Evolutionary conservation across 352 stramenopile species (phyloP), one percentile per base, ranked within the genome.

Genomic region (Phytophthora constricta): DNA sequence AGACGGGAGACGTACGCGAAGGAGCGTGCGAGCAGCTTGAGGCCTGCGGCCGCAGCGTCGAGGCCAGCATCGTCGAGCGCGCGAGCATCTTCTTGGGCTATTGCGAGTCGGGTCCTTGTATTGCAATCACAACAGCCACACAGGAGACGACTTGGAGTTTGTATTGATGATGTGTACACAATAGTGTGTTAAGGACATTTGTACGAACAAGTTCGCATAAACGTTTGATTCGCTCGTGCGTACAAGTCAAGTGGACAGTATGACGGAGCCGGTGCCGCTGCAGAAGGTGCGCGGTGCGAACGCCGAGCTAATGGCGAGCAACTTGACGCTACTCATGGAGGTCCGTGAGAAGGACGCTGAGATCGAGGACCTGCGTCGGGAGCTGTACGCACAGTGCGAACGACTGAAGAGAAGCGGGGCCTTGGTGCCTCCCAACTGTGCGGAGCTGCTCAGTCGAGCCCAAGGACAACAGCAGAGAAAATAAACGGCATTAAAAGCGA

Each of bases 241-340:
- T n/a, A n/a, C n/a, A n/a, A n/a, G n/a, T n/a, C n/a, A n/a, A n/a
- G n/a, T 49, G 34, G 11, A 48, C 10, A 57, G 39, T 34, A 73
- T 55, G 57, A 69, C 70, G n/a, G 37, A 76, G 16, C 53, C 54
- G 39, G 65, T n/a, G n/a, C n/a, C 64, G 47, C 49, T 87, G 52
- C 59, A 56, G 34, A 58, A 63, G 52, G 63, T 75, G 42, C 74
- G 81, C 39, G 57, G 65, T 19, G 46, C 65, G 31, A 90, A 90
- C 55, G 72, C 79, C 26, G 66, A 65, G 57, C 77, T 90, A 14
- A 90, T 90, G 81, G 73, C 78, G 56, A 70, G 58, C 13, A 90
- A 90, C 39, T 57, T 90, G 42, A 50, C 68, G 49, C 62, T 84
- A 49, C 71, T 90, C 5, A 84, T 86, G 74, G 55, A 74, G 20